A percentile compares a stretch with the other conserved stretches of the same genome.
Evolutionary conservation across 306 rosid species (phyloP).

Genomic region (Oemleria cerasiformis): DNA sequence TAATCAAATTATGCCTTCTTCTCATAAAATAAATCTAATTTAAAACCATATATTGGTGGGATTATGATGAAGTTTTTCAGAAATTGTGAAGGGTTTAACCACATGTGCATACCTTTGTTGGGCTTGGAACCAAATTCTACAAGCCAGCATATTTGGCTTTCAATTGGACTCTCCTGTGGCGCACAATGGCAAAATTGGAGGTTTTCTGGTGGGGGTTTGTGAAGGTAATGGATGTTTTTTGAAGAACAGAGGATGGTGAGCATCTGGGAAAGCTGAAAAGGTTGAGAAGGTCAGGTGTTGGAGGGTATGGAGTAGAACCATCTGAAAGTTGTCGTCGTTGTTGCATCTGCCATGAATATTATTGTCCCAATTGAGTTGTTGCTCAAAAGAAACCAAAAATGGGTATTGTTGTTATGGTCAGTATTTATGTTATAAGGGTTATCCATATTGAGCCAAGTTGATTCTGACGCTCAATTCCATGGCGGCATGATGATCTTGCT

Average conservation of each 20-base stretch:
- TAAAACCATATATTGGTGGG: too few species aligned
- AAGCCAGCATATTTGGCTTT: constrained; percentile 41
- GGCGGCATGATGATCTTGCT: constrained; percentile 24
- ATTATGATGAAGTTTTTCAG: not conserved
- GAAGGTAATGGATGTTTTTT: constrained; percentile 46
- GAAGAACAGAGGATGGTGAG: constrained; percentile 46
- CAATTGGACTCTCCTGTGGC: constrained; percentile 59
- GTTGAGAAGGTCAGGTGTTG: constrained; percentile 69
- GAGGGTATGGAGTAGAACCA: constrained; percentile 23
- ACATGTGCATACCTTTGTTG: constrained; percentile 51
- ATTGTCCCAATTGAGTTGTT: constrained; percentile 12
- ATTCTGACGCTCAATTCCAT: constrained; percentile 45
- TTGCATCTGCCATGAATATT: constrained; percentile 23
- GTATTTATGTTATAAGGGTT: constrained; percentile 19
- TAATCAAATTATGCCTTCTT: too few species aligned
- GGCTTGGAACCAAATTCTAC: constrained; percentile 57
- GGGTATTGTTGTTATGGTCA: constrained; percentile 17
- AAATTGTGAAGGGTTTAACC: not conserved
- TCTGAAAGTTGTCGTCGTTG: constrained; percentile 42
- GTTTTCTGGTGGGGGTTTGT: constrained; percentile 45
- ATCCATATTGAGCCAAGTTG: constrained; percentile 31
- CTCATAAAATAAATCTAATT: not conserved
- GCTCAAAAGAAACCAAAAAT: constrained; percentile 32
- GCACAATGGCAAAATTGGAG: constrained; percentile 43
- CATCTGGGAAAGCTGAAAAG: constrained; percentile 64